phyloP scores from a whole-genome alignment of 352 stramenopile species.

The Globisporangium abappressorium region DNA sequence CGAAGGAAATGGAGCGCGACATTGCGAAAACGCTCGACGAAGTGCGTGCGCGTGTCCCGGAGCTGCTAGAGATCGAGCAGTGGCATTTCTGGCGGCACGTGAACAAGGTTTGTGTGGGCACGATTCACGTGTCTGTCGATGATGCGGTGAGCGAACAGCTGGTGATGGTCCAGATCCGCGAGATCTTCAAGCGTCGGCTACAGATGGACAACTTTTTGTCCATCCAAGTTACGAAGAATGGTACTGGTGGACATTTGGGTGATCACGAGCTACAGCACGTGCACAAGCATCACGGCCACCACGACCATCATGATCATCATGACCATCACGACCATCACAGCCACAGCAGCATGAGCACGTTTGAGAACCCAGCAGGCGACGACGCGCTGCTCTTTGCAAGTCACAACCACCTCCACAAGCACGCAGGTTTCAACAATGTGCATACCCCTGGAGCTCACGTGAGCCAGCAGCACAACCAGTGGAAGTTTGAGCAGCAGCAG shows the following conservation, averaged over 20 bases:
- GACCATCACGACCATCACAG: conserved; percentile 14
- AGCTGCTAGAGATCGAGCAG: conserved; percentile 43
- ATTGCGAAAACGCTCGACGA: conserved; percentile 48
- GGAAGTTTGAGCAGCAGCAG: conserved; percentile 1
- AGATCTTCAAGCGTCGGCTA: conserved; percentile 43
- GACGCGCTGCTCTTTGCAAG: conserved; percentile 24
- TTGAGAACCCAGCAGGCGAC: conserved; percentile 63
- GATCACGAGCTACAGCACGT: conserved; percentile 16
- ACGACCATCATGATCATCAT: conserved; percentile 20
- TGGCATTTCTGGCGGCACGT: conserved; percentile 81
- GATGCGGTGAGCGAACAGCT: conserved; percentile 45
- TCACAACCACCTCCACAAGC: conserved; percentile 9
- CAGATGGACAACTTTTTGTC: conserved; percentile 53
- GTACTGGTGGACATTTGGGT: conserved; percentile 17
- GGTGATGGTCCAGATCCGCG: conserved; percentile 44
- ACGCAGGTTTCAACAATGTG: conserved; percentile 12
- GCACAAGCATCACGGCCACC: conserved; percentile 19
- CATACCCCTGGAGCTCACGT: not conserved
- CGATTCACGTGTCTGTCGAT: conserved; percentile 56
- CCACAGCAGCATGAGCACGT: conserved; percentile 46
- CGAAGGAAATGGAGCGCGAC: conserved; percentile 44
- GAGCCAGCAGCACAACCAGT: conserved; percentile 5
- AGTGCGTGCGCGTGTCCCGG: conserved; percentile 37
- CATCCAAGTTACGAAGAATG: conserved; percentile 56
- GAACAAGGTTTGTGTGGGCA: conserved; percentile 54